Base-by-base conservation (phyloP, 257 asterid species). In the Gentiana macrophylla region DNA sequence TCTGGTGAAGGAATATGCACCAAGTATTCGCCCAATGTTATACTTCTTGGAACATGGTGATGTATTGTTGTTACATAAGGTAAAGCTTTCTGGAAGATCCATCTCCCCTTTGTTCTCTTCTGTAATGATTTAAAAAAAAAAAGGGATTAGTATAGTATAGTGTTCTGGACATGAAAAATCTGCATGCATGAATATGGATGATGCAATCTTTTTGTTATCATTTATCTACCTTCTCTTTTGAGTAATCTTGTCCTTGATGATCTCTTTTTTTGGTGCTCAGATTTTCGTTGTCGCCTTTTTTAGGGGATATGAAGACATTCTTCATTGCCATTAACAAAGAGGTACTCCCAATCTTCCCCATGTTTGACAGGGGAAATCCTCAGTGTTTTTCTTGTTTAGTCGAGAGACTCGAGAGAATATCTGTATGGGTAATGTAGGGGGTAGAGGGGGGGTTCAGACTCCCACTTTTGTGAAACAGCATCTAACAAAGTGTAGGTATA, bases 281-380 rank as follows among this genome's bases (percentile, higher is more conserved):
- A 62, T 66, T 80, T 60, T 64, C 71, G 51, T 66, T 67, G 36
- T 12, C 58, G 38, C 69, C 81, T 50, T 70, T 77, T 8, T 49
- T 12, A 4, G 98, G 92, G 61, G 94, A 84, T 69, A 80, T 70
- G 57, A 91, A 91, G 15, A 92, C 98, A 63, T 70, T 84, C 66
- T 72, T 87, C 55, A 87, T 86, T 48, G 71, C 80, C 59, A 60
- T 69, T 2, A 87, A 55, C 96, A 94, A 86, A 41, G 98, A 90
- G 64, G 43, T 77, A 10, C 84, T 80, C 52, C 66, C 75, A 32
- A 37, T 80, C 69, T 82, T 86, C 59, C 92, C 94, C 91, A 84
- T 86, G 51, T n/a, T 41, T 32, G 8, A 13, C 45, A 50, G 35
- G 54, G 8, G 12, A 4, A 41, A 35, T 62, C 11, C 47, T 4